These are phyloP conservation scores for Sporothrix globosa DNA, from an alignment of 2,329 filamentous ascomycete genomes.

Conservation along the genomic window DNA sequence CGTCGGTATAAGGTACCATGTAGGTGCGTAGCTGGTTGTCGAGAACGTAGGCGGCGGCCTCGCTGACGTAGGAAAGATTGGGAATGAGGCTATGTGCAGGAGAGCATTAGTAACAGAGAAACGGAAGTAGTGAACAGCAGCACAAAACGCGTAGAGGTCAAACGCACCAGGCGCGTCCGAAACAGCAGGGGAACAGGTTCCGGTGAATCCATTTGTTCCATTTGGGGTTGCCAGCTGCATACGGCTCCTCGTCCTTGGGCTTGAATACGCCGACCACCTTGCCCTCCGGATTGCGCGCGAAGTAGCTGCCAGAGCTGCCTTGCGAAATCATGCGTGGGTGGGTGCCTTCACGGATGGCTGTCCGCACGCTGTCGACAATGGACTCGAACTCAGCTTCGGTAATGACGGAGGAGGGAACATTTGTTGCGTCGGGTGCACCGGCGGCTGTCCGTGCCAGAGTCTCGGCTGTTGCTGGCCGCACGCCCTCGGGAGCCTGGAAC, in stretches of 20 bases:
- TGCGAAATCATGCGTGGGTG: slow-evolving; percentile 97
- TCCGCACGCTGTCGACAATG: slow-evolving; percentile 84
- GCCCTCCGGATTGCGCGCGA: slow-evolving; percentile 86
- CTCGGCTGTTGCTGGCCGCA: slow-evolving; percentile 78
- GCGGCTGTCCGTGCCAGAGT: slow-evolving; percentile 58
- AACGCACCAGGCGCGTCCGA: slow-evolving; percentile 80
- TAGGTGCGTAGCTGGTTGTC: slow-evolving; percentile 88
- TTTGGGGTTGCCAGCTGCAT: slow-evolving; percentile 94
- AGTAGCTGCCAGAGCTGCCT: slow-evolving; percentile 97
- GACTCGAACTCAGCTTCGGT: slow-evolving; percentile 75
- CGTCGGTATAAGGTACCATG: slow-evolving; percentile 94
- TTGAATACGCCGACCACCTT: slow-evolving; percentile 99
- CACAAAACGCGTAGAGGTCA: too few species aligned
- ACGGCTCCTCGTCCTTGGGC: slow-evolving; percentile 98
- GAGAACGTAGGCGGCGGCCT: slow-evolving; percentile 94
- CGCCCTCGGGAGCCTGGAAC: slow-evolving; percentile 88
- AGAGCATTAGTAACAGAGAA: not conserved
- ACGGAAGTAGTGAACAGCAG: not conserved
- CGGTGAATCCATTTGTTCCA: slow-evolving; percentile 99
- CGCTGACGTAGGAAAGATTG: slow-evolving; percentile 95
- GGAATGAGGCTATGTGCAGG: slow-evolving; percentile 72
- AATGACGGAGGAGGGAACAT: slow-evolving; percentile 50
- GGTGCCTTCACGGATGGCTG: slow-evolving; percentile 85
- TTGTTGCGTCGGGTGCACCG: slow-evolving; percentile 43
- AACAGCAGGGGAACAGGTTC: slow-evolving; percentile 96